A percentile compares a stretch with the other conserved stretches of the same genome.
Evolutionary conservation across 2,329 filamentous ascomycete genomes (phyloP).

Genomic region (Talaromyces funiculosus): DNA sequence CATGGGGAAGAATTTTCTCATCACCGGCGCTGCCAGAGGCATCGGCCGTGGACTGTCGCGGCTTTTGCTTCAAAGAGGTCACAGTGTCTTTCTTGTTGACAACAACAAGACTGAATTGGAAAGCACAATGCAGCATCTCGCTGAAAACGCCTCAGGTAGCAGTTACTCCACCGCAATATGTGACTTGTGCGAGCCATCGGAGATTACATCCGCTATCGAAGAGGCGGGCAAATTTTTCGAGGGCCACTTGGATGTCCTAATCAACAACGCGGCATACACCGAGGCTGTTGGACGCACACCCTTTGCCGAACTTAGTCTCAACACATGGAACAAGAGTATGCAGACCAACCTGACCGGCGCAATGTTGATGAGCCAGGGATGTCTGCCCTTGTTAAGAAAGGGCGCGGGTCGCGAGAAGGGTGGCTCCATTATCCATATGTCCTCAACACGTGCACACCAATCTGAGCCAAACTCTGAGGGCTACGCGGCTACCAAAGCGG

Average conservation of each 20-base stretch:
- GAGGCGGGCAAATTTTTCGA: conserved; percentile 5
- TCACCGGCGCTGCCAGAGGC: conserved; percentile 12
- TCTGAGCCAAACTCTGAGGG: conserved; percentile 12
- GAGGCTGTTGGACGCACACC: neutral
- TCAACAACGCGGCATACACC: conserved; percentile 13
- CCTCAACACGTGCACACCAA: conserved; percentile 12
- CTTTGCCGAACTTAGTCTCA: conserved; percentile 9
- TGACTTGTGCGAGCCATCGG: conserved; percentile 1
- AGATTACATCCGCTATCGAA: conserved; percentile 1
- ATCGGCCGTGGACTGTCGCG: conserved; percentile 12
- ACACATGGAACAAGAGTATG: conserved; percentile 10
- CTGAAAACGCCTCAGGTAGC: neutral
- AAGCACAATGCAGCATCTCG: neutral
- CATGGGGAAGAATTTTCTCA: conserved; percentile 13
- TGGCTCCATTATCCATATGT: conserved; percentile 12
- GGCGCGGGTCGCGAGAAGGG: neutral
- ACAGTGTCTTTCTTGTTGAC: conserved; percentile 12
- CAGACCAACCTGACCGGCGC: conserved; percentile 12
- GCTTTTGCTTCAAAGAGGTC: conserved; percentile 6
- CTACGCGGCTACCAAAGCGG: conserved; percentile 12
- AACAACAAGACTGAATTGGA: conserved; percentile 9
- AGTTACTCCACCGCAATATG: conserved; percentile 2
- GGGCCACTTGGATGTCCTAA: conserved; percentile 7
- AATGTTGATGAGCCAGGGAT: conserved; percentile 14
- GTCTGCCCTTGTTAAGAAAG: conserved; percentile 5